Evolutionary conservation across 495 filamentous ascomycete species (phyloP).

Genomic region (Tuber microsphaerosporum): DNA sequence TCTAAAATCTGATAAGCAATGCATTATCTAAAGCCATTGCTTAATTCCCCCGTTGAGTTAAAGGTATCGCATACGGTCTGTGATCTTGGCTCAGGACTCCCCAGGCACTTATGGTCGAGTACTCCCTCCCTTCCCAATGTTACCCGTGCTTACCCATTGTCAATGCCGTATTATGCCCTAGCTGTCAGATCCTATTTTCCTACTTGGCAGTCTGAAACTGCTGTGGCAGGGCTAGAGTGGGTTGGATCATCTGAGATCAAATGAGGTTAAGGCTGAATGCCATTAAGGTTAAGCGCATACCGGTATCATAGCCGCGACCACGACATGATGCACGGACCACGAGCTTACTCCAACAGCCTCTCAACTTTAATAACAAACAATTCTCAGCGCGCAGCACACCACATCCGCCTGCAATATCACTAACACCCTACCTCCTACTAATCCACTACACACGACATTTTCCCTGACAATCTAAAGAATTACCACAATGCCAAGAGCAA

Average conservation of each 20-base stretch:
- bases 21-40: too few species aligned
- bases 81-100: too few species aligned
- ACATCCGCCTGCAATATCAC: neutral
- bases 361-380: constrained; percentile 1
- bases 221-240: too few species aligned
- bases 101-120: too few species aligned
- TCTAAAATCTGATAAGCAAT: too few species aligned
- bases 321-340: neutral
- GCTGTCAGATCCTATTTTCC: too few species aligned
- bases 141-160: too few species aligned
- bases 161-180: too few species aligned
- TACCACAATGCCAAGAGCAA: neutral
- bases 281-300: neutral
- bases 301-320: neutral
- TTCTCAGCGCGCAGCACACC: neutral
- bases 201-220: too few species aligned
- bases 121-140: too few species aligned
- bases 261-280: neutral
- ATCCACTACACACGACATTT: neutral
- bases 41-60: too few species aligned
- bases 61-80: too few species aligned
- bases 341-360: neutral
- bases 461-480: neutral
- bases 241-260: neutral
- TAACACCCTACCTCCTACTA: neutral